Evolutionary conservation across 1,284 basidiomycete genomes (phyloP).

Genomic region (Hemileia vastatrix): DNA sequence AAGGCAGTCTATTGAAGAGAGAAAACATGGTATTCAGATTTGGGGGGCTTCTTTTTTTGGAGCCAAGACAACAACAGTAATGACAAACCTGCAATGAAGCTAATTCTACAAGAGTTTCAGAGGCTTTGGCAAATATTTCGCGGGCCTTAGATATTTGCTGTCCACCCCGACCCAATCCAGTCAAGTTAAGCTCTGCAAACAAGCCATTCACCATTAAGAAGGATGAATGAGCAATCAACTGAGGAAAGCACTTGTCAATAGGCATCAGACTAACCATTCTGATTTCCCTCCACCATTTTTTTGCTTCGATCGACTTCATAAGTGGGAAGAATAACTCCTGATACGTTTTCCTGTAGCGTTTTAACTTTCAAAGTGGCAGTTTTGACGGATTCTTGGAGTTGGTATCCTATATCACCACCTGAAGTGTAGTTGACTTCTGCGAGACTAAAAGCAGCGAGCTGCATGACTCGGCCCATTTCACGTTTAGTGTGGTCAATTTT

Average conservation of each 20-base stretch:
- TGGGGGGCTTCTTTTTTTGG: too few relatives aligned
- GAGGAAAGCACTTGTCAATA: background rate
- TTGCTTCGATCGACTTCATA: slow-evolving; percentile 78
- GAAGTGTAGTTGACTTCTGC: slow-evolving; percentile 97
- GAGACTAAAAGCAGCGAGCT: slow-evolving; percentile 93
- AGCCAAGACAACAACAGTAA: background rate
- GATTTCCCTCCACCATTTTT: slow-evolving; percentile 51
- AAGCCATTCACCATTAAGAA: background rate
- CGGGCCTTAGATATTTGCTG: slow-evolving; percentile 89
- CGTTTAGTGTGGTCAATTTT: slow-evolving; percentile 82
- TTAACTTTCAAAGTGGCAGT: slow-evolving; percentile 82
- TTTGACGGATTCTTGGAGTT: slow-evolving; percentile 62
- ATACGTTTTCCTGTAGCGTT: slow-evolving; percentile 96
- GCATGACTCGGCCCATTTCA: slow-evolving; percentile 98
- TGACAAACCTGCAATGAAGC: slow-evolving; percentile 61
- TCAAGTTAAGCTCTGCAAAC: slow-evolving; percentile 81
- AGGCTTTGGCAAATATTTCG: slow-evolving; percentile 93
- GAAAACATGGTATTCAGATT: background rate
- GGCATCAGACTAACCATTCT: slow-evolving; percentile 48
- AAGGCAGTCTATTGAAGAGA: slow-evolving; percentile 69
- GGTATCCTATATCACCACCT: slow-evolving; percentile 84
- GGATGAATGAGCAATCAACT: slow-evolving; percentile 2
- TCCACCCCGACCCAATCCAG: slow-evolving; percentile 93
- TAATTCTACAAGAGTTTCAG: slow-evolving; percentile 92
- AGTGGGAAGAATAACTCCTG: slow-evolving; percentile 89